phyloP scores from a whole-genome alignment of 2,329 filamentous ascomycete genomes.

The Alternaria sp. region DNA sequence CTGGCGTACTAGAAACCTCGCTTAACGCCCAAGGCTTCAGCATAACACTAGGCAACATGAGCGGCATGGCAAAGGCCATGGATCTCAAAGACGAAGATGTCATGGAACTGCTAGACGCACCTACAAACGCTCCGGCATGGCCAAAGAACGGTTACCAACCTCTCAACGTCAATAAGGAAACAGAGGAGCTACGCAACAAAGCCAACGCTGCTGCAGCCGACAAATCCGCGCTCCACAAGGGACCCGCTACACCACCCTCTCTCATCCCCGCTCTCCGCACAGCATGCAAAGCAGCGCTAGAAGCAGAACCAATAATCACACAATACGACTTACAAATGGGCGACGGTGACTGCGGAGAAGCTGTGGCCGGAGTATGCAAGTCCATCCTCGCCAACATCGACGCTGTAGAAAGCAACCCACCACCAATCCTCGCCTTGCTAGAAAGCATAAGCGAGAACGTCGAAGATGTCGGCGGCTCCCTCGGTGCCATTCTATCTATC shows the following conservation, averaged over 20 bases:
- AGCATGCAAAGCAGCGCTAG: slow-evolving; percentile 60
- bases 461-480: slow-evolving; percentile 77
- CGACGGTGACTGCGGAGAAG: slow-evolving; percentile 86
- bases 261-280: slow-evolving; percentile 53
- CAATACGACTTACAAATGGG: slow-evolving; percentile 82
- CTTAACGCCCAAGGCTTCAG: slow-evolving; percentile 66
- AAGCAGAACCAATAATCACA: slow-evolving; percentile 71
- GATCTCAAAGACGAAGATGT: slow-evolving; percentile 53
- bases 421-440: slow-evolving; percentile 64
- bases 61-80: slow-evolving; percentile 55
- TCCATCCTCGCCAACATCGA: slow-evolving; percentile 57
- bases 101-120: slow-evolving; percentile 59
- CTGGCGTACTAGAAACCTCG: slow-evolving; percentile 61
- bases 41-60: slow-evolving; percentile 64
- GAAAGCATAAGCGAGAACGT: slow-evolving; percentile 68
- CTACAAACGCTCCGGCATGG: slow-evolving; percentile 63
- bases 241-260: slow-evolving; percentile 51
- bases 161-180: slow-evolving; percentile 36
- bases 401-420: slow-evolving; percentile 64
- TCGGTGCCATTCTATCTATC: slow-evolving; percentile 80
- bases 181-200: slow-evolving; percentile 36
- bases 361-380: slow-evolving; percentile 72
- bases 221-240: slow-evolving; percentile 29
- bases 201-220: slow-evolving; percentile 40
- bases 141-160: slow-evolving; percentile 58